These are phyloP conservation scores for Penicillium hesseltinei DNA, from an alignment of 2,329 filamentous ascomycete species.

Conservation along the genomic window DNA sequence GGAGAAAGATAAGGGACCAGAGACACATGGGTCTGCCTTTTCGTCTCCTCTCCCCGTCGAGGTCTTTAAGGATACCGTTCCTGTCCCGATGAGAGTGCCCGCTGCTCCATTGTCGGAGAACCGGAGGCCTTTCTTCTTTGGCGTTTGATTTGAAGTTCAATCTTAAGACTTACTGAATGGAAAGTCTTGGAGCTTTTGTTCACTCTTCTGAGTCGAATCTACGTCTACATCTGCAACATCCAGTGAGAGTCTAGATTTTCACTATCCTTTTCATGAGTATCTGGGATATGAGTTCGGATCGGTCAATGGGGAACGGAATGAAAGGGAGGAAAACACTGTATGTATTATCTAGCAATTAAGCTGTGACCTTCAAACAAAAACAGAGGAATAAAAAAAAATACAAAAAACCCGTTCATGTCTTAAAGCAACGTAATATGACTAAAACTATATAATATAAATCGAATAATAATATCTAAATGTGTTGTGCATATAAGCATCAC, in stretches of 20 bases:
- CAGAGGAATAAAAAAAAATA: neutral
- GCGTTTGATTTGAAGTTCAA: neutral
- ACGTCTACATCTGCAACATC: neutral
- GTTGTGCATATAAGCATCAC: neutral
- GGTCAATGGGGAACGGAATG: neutral
- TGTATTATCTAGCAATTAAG: neutral
- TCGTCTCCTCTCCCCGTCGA: constrained; percentile 17
- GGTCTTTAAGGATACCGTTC: constrained; percentile 40
- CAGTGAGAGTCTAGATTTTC: neutral
- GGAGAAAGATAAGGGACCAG: constrained; percentile 23
- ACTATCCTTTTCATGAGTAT: neutral
- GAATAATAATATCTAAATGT: neutral
- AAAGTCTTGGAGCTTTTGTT: neutral
- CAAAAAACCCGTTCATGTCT: neutral
- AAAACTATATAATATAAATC: neutral
- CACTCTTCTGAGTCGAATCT: neutral
- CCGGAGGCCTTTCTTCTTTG: constrained; percentile 12
- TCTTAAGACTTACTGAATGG: neutral
- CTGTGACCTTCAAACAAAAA: neutral
- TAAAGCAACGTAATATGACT: neutral
- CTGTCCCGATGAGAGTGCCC: constrained; percentile 47
- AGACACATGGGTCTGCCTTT: too few relatives aligned
- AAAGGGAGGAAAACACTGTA: neutral
- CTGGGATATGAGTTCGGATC: neutral
- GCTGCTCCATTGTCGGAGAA: constrained; percentile 11